phyloP scores from a whole-genome alignment of 345 rosid species.

The Chamaenerion angustifolium region DNA sequence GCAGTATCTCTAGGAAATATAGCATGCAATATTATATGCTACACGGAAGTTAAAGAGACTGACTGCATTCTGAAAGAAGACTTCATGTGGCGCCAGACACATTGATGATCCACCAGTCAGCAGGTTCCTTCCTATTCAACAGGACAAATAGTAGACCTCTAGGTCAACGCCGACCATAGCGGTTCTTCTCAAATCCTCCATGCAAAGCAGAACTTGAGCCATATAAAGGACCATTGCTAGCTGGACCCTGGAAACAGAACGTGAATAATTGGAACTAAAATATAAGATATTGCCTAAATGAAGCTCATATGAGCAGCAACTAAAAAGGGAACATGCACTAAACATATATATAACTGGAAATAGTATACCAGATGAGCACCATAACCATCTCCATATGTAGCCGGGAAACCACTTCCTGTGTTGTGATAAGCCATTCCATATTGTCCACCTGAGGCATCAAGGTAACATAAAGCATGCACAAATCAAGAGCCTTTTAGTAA shows the following conservation, averaged over 20 bases:
- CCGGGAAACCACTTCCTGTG: constrained; percentile 36
- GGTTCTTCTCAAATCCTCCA: constrained; percentile 42
- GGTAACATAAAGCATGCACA: constrained; percentile 2
- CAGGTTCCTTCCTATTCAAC: not conserved
- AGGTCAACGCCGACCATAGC: constrained; percentile 44
- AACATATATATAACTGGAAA: not conserved
- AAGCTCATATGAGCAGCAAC: too few species aligned
- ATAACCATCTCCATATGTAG: constrained; percentile 58
- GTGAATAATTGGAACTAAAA: too few species aligned
- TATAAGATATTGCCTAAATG: too few species aligned
- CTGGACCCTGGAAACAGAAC: constrained; percentile 39
- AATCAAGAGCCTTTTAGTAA: not conserved
- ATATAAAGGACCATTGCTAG: constrained; percentile 48
- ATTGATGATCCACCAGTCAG: too few species aligned
- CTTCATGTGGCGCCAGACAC: too few species aligned
- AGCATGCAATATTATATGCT: too few species aligned
- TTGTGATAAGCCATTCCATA: constrained; percentile 51
- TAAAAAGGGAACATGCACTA: constrained; percentile 6
- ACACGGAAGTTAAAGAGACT: too few species aligned
- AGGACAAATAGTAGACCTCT: constrained; percentile 2
- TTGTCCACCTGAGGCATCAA: constrained; percentile 40
- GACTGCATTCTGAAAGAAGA: too few species aligned
- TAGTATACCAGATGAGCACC: constrained; percentile 47
- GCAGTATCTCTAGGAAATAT: too few species aligned
- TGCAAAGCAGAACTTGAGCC: constrained; percentile 59